phyloP scores from a whole-genome alignment of 306 rosid species.

The Pachyrhizus erosus region DNA sequence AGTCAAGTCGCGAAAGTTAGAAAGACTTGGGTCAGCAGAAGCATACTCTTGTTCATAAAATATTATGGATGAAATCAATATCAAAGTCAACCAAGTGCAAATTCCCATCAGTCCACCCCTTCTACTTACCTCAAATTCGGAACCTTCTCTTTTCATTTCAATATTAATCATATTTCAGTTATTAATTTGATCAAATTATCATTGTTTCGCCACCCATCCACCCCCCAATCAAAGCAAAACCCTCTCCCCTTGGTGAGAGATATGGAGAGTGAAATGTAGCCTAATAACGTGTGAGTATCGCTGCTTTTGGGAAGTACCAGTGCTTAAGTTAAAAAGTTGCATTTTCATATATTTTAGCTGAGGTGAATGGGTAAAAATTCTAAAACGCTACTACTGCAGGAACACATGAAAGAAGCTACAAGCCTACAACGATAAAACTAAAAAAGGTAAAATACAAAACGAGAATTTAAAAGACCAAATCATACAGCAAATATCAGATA shows the following conservation, averaged over 20 bases:
- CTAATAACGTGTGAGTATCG: neutral
- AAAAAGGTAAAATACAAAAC: neutral
- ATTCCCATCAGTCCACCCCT: neutral
- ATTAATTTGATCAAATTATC: neutral
- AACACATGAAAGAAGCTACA: neutral
- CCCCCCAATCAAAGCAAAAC: neutral
- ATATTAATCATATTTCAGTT: neutral
- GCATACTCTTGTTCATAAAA: neutral
- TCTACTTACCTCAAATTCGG: neutral
- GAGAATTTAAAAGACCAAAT: neutral
- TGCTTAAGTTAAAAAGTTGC: neutral
- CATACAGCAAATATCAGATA: neutral
- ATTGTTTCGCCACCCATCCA: too few species aligned
- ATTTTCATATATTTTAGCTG: neutral
- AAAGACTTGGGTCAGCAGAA: constrained; percentile 5
- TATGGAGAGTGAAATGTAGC: neutral
- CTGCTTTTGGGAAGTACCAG: neutral
- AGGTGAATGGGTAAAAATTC: neutral
- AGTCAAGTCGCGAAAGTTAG: neutral
- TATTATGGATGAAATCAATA: neutral
- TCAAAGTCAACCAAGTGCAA: constrained; percentile 8
- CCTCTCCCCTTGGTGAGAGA: neutral
- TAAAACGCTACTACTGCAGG: neutral
- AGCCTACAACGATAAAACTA: too few species aligned
- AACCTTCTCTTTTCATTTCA: neutral